Base-by-base conservation (phyloP, 768 basidiomycete genomes). In the Amanita rimosa region DNA sequence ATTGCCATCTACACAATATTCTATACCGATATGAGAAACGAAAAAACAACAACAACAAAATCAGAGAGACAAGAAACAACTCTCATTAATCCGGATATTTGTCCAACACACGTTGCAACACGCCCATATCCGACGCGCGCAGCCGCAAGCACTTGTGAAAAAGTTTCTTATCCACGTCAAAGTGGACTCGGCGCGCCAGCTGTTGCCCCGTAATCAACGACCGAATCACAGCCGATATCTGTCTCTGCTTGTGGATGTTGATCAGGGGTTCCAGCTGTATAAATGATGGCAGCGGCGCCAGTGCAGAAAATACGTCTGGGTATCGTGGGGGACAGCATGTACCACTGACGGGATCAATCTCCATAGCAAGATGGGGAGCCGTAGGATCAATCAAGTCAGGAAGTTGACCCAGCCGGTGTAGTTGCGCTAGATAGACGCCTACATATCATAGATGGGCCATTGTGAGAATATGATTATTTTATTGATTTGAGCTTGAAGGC, bases 311-410 rank as follows among this genome's bases (percentile, higher is more conserved):
- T 22, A 90, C 85, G 52, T 89, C 85, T 0, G 88, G 85, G 54
- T 83, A 81, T 26, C 81, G 74, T 1, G 80, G 85, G 6, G 82
- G 63, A 53, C 83, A 78, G 50, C 89, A 81, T 54, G 74, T 76
- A 38, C 75, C 73, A 6, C 79, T 78, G 16, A 66, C 64, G 0
- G 78, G 70, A 52, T 90, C 82, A 53, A 85, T 71, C 21, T 74
- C 71, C 11, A 90, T 81, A 0, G 73, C 65, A 51, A 80, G 77
- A 56, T 80, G 73, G 4, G 89, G 87, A 0, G 83, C 76, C 7
- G 86, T 88, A 3, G 89, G 88, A 58, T 92, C 89, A 52, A 92
- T 81, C 38, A 90, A 64, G 53, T 89, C 85, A 1, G 89, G 88
- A 2, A 92, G 71, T 52, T 70, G 74, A 62, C 73, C 77, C 54